Percentiles rank a stretch among this genome's conserved stretches.
Conservation (phyloP, 106 monocot genomes). For the Apostasia ramifera region DNA sequence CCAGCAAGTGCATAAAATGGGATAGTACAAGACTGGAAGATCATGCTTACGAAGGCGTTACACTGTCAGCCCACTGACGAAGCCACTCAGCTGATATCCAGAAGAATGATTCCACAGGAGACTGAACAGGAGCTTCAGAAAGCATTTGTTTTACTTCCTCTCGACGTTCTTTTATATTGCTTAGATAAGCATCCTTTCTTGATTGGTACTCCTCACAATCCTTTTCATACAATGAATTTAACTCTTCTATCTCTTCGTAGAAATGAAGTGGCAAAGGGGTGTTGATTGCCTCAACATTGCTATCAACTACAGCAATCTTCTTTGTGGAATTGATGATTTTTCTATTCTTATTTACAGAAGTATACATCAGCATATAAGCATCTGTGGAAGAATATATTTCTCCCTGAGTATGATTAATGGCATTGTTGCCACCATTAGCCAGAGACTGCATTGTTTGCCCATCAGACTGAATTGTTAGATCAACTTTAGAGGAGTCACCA, state of each 20-base stretch:
- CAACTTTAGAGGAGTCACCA: constrained; percentile 47
- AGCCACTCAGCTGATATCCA: constrained; percentile 96
- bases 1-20: not conserved
- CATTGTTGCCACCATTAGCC: constrained; percentile 33
- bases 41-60: constrained; percentile 64
- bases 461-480: constrained; percentile 5
- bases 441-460: constrained; percentile 2
- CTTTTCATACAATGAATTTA: constrained; percentile 50
- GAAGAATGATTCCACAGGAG: constrained; percentile 53
- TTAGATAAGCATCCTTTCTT: constrained; percentile 52
- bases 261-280: constrained; percentile 57
- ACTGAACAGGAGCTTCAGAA: constrained; percentile 63
- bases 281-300: constrained; percentile 10
- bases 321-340: constrained; percentile 1
- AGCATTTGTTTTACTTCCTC: constrained; percentile 76
- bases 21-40: not conserved
- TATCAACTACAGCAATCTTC: not conserved
- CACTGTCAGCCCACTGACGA: constrained; percentile 83
- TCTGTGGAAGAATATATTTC: constrained; percentile 88
- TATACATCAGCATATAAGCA: constrained; percentile 99
- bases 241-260: constrained; percentile 43
- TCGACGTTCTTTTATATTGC: constrained; percentile 56
- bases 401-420: constrained; percentile 6
- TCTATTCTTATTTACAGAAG: constrained; percentile 19
- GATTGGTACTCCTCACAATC: constrained; percentile 68